Evolutionary conservation across 2,329 filamentous ascomycete species (phyloP).

Genomic region (Dichotomopilus funicola): DNA sequence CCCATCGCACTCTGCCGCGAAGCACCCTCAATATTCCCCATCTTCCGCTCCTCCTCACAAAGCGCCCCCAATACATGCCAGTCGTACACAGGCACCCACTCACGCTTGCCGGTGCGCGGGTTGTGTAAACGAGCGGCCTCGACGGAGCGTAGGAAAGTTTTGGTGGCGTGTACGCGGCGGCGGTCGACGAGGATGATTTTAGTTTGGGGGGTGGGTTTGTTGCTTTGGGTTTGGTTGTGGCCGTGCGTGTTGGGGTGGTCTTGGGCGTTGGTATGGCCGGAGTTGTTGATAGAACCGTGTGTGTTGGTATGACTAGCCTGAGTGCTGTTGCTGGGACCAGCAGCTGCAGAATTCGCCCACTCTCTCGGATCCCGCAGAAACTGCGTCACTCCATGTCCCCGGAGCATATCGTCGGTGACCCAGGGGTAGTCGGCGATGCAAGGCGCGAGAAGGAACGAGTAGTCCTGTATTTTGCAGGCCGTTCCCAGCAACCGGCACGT

Average conservation of each 20-base stretch:
- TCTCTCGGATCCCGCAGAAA: conserved; percentile 30
- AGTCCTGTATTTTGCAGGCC: conserved; percentile 34
- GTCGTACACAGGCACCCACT: conserved; percentile 32
- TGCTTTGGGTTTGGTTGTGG: not conserved
- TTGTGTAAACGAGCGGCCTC: conserved; percentile 17
- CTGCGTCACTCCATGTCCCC: conserved; percentile 35
- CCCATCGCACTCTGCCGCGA: not conserved
- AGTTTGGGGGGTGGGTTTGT: not conserved
- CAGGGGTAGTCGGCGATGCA: conserved; percentile 33
- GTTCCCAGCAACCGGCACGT: conserved; percentile 30
- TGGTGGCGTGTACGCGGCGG: conserved; percentile 24
- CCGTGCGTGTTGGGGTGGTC: conserved; percentile 1
- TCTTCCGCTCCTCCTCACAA: conserved; percentile 22
- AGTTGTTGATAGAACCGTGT: too few species aligned
- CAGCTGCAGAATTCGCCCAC: conserved; percentile 26
- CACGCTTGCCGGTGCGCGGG: conserved; percentile 23
- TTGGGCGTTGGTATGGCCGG: too few species aligned
- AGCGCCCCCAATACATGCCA: conserved; percentile 33
- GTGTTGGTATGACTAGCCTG: too few species aligned
- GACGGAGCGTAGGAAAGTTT: conserved; percentile 27
- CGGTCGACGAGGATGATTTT: conserved; percentile 32
- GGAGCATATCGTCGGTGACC: conserved; percentile 35
- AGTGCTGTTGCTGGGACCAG: too few species aligned
- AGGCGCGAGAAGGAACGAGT: conserved; percentile 36
- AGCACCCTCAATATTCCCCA: not conserved